These are phyloP conservation scores for Fusarium verticillioides DNA, from an alignment of 2,329 filamentous ascomycete species.

Conservation along the genomic window DNA sequence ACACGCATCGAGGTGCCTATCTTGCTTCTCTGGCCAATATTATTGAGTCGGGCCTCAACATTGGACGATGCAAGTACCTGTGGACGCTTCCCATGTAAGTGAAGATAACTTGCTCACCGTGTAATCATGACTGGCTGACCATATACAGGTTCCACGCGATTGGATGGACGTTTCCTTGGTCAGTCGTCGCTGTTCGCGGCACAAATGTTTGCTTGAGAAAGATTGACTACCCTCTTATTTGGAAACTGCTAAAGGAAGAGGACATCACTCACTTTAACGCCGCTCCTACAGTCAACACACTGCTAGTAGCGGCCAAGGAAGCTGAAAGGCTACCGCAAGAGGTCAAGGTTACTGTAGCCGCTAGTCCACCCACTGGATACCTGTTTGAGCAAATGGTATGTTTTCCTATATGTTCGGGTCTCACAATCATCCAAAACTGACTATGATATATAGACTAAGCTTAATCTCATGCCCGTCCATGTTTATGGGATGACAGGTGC, in stretches of 20 bases:
- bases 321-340: constrained; percentile 75
- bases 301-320: constrained; percentile 83
- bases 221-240: constrained; percentile 94
- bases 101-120: background rate
- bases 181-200: constrained; percentile 91
- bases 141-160: constrained; percentile 69
- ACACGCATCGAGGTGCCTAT: constrained; percentile 88
- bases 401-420: background rate
- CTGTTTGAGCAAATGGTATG: constrained; percentile 92
- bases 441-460: constrained; percentile 49
- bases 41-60: constrained; percentile 87
- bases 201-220: constrained; percentile 95
- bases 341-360: constrained; percentile 91
- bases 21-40: constrained; percentile 86
- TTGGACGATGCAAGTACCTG: constrained; percentile 80
- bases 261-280: constrained; percentile 95
- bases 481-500: constrained; percentile 81
- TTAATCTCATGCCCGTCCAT: constrained; percentile 92
- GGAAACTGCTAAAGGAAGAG: constrained; percentile 87
- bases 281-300: constrained; percentile 94
- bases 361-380: constrained; percentile 87
- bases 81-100: constrained; percentile 95
- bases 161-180: constrained; percentile 92
- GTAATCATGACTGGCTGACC: background rate
- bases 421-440: constrained; percentile 18